These are phyloP conservation scores for Maudiozyma serrabonitensis DNA, from an alignment of 805 yeast genomes.

Conservation along the genomic window DNA sequence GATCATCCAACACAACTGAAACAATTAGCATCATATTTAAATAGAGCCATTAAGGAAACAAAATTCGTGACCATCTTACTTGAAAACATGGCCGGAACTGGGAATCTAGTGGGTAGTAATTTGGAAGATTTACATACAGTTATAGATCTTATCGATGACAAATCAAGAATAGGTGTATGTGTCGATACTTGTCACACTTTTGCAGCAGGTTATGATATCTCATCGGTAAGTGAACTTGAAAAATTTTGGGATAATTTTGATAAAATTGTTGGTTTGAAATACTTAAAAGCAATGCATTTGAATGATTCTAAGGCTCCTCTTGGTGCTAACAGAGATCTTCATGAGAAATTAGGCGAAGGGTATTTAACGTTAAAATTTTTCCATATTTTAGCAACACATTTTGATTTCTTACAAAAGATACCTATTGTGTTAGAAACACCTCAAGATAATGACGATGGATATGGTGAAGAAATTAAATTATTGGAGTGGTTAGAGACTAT, in stretches of 20 bases:
- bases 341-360: conserved; percentile 82
- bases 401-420: conserved; percentile 45
- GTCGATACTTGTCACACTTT: conserved; percentile 93
- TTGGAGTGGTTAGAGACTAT: conserved; percentile 61
- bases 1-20: conserved; percentile 56
- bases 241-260: conserved; percentile 75
- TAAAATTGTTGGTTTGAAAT: conserved; percentile 58
- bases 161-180: conserved; percentile 86
- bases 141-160: conserved; percentile 69
- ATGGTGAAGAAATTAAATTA: conserved; percentile 74
- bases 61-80: conserved; percentile 74
- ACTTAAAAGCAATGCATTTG: conserved; percentile 71
- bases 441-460: conserved; percentile 49
- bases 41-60: conserved; percentile 67
- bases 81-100: conserved; percentile 98
- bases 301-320: conserved; percentile 94
- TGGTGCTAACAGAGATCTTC: conserved; percentile 83
- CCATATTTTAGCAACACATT: conserved; percentile 58
- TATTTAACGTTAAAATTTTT: conserved; percentile 82
- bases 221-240: conserved; percentile 46
- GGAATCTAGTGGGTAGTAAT: conserved; percentile 75
- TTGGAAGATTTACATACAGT: conserved; percentile 68
- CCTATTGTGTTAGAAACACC: conserved; percentile 91
- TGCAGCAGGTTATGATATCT: conserved; percentile 91
- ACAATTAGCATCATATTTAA: conserved; percentile 69